Conservation (phyloP, 805 yeast genomes). For the Cyberlindnera mississippiensis region DNA sequence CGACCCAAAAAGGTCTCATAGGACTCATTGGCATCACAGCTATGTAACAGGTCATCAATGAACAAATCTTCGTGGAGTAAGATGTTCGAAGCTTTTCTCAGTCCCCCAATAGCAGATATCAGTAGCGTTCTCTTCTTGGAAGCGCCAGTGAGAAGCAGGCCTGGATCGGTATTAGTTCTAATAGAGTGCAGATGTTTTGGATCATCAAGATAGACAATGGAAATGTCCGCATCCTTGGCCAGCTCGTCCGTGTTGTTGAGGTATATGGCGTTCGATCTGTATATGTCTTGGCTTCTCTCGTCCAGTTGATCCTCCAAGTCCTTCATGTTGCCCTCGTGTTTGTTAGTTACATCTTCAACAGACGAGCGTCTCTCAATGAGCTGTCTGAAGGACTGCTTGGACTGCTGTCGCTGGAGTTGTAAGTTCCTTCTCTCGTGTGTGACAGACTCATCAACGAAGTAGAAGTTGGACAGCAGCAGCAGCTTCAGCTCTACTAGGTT, state of each 20-base stretch:
- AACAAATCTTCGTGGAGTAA: conserved; percentile 14
- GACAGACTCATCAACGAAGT: conserved; percentile 21
- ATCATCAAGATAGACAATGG: conserved; percentile 31
- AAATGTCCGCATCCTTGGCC: conserved; percentile 6
- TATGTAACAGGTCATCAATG: conserved; percentile 12
- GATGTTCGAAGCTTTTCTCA: conserved; percentile 36
- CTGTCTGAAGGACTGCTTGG: conserved; percentile 25
- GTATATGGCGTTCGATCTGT: conserved; percentile 24
- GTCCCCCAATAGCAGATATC: conserved; percentile 39
- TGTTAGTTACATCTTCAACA: conserved; percentile 1
- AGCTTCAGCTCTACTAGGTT: conserved; percentile 52
- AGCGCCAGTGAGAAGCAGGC: conserved; percentile 26
- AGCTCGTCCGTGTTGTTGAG: conserved; percentile 19
- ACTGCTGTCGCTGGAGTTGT: conserved; percentile 19
- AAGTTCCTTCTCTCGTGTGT: conserved; percentile 18
- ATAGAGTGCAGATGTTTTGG: conserved; percentile 33
- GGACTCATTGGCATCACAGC: conserved; percentile 9
- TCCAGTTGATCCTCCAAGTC: too few species aligned
- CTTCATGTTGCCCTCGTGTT: background rate
- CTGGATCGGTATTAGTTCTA: conserved; percentile 35
- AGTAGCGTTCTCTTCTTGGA: conserved; percentile 27
- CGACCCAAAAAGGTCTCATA: conserved; percentile 14
- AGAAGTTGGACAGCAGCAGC: conserved; percentile 40
- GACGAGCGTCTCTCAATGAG: conserved; percentile 11
- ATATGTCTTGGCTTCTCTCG: conserved; percentile 9